Evolutionary conservation across 371 early-diverging fungal genomes (phyloP).

Genomic region (Amoeboaphelidium occidentale): DNA sequence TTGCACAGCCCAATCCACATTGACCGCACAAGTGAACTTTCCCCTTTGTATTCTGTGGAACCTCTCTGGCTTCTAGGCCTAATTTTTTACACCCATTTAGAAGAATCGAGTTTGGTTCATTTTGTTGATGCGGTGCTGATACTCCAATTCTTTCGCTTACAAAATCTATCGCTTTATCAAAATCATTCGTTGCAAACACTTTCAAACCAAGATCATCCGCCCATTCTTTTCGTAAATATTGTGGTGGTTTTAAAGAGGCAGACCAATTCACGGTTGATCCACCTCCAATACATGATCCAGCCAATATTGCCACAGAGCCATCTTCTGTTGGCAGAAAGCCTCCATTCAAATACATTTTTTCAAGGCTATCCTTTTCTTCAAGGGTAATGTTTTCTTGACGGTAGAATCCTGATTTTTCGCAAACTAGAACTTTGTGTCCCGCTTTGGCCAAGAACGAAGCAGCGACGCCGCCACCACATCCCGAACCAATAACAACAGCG

Average conservation of each 20-base stretch:
- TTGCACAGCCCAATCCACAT: slow-evolving; percentile 40
- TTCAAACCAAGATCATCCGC: slow-evolving; percentile 25
- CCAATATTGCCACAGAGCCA: slow-evolving; percentile 22
- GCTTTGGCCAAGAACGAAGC: slow-evolving; percentile 39
- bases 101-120: slow-evolving; percentile 26
- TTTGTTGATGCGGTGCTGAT: slow-evolving; percentile 24
- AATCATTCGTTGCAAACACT: slow-evolving; percentile 25
- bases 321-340: slow-evolving; percentile 16
- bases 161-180: slow-evolving; percentile 20
- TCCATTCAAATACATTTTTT: slow-evolving; percentile 23
- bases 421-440: slow-evolving; percentile 39
- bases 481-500: slow-evolving; percentile 42
- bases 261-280: slow-evolving; percentile 36
- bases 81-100: slow-evolving; percentile 35
- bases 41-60: slow-evolving; percentile 39
- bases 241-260: slow-evolving; percentile 33
- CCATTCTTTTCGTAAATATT: slow-evolving; percentile 45
- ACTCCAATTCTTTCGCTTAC: slow-evolving; percentile 29
- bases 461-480: slow-evolving; percentile 47
- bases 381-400: slow-evolving; percentile 23
- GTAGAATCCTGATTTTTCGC: slow-evolving; percentile 39
- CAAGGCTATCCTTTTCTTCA: slow-evolving; percentile 19
- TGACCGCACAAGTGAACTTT: slow-evolving; percentile 33
- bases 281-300: slow-evolving; percentile 40
- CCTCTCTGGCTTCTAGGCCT: slow-evolving; percentile 24